A percentile compares a stretch with the other conserved stretches of the same genome.
phyloP scores from a whole-genome alignment of 139 green algal genomes.

The Protoeuglena noctilucae region DNA sequence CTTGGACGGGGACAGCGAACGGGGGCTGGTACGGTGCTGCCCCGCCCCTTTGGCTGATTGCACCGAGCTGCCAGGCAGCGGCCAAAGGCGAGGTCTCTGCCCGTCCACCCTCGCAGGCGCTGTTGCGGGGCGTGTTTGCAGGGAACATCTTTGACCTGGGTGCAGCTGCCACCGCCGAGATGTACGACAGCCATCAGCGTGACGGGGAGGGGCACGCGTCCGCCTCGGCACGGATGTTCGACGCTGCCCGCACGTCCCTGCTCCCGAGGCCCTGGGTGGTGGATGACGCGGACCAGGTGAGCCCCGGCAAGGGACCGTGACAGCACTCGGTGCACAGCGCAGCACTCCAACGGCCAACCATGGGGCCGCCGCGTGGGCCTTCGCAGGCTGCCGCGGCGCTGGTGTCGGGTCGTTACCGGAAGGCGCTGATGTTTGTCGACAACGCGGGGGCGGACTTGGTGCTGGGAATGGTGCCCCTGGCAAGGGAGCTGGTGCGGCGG shows the following conservation, averaged over 20 bases:
- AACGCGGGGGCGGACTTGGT: slow-evolving; percentile 76
- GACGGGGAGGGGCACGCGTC: background rate
- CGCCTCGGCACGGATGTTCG: too few relatives aligned
- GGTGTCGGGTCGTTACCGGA: slow-evolving; percentile 28
- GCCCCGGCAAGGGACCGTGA: too few relatives aligned
- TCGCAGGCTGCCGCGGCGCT: background rate
- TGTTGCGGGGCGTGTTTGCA: slow-evolving; percentile 22
- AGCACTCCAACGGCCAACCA: too few relatives aligned
- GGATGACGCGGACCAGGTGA: slow-evolving; percentile 9
- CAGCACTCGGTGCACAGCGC: too few relatives aligned
- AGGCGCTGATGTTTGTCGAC: slow-evolving; percentile 76
- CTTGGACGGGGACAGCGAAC: slow-evolving; percentile 10
- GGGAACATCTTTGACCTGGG: slow-evolving; percentile 86
- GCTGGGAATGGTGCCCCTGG: slow-evolving; percentile 68
- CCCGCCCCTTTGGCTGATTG: too few relatives aligned
- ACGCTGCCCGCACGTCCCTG: too few relatives aligned
- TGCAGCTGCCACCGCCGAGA: slow-evolving; percentile 10
- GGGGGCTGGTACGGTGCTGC: too few relatives aligned
- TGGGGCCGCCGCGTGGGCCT: background rate
- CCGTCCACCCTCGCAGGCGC: slow-evolving; percentile 7
- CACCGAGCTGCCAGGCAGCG: too few relatives aligned
- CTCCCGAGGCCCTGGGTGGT: too few relatives aligned
- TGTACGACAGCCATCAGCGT: background rate
- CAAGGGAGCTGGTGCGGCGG: slow-evolving; percentile 50
- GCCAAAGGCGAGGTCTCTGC: background rate